Base-by-base conservation (phyloP, 2,329 filamentous ascomycete species). In the Sclerotinia trifoliorum region DNA sequence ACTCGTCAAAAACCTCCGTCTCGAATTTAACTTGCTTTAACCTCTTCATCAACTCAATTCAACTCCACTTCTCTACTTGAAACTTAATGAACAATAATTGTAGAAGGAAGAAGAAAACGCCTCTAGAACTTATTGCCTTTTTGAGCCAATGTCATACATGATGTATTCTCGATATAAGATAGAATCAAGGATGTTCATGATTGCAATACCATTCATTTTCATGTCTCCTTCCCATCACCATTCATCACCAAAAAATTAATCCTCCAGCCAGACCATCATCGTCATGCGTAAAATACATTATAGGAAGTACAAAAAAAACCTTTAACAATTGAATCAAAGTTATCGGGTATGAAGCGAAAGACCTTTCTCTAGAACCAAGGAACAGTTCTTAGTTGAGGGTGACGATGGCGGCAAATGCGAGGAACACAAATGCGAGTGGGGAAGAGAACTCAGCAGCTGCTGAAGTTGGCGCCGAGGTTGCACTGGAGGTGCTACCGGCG, bases 341-440 rank as follows among this genome's bases (percentile, higher is more conserved):
- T 19, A 29, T 44, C n/a, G 13, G 24, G 32, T 60, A 61, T 8
- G 65, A 66, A 66, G n/a, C 11, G 44, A 52, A 66, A 66, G 19
- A 52, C 42, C n/a, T 60, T 5, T 32, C 39, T 49, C 56, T n/a
- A 39, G 11, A 67, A 48, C 42, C 54, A 21, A 29, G 21, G 32
- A 26, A 54, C 15, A 35, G 10, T 13, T 39, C 68, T 71, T 76
- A 77, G 71, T 77, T 75, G 64, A 77, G 69, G 44, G 67, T 73
- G 42, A 75, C 56, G 48, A 77, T 61, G n/a, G 75, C 75, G 24
- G 73, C 74, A 65, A 77, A 62, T 29, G 73, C 73, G 44, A 77
- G 65, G 73, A 75, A 71, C 63, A 77, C 71, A 35, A 77, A 68
- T n/a, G 75, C 75, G 10, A 77, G 70, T 58, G 75, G 75, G 39